phyloP scores from a whole-genome alignment of 306 rosid species.

The Prunus davidiana region DNA sequence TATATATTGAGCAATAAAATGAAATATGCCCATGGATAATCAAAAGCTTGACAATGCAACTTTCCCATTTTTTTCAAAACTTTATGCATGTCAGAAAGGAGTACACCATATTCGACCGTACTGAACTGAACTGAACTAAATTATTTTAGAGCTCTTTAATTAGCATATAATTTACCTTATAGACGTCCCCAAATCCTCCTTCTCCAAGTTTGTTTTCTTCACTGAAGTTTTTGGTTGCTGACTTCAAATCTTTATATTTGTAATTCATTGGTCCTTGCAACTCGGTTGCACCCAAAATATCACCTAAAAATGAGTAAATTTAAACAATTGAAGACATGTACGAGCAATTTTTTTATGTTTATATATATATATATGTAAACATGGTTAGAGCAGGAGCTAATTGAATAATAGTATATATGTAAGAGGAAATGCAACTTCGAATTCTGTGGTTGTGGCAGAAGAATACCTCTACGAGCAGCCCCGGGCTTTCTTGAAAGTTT shows the following conservation, averaged over 20 bases:
- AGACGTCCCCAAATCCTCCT: conserved; percentile 75
- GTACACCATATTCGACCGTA: not conserved
- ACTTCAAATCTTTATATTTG: conserved; percentile 52
- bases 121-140: not conserved
- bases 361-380: too few relatives aligned
- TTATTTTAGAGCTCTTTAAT: not conserved
- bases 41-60: too few relatives aligned
- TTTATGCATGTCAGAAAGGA: not conserved
- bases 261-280: conserved; percentile 57
- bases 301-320: conserved; percentile 30
- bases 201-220: conserved; percentile 64
- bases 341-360: too few relatives aligned
- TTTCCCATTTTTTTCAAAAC: too few relatives aligned
- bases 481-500: conserved; percentile 32
- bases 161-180: conserved; percentile 48
- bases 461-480: conserved; percentile 42
- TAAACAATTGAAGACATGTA: too few relatives aligned
- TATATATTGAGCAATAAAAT: too few relatives aligned
- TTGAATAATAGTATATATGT: too few relatives aligned
- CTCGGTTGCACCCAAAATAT: conserved; percentile 62
- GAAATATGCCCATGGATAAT: too few relatives aligned
- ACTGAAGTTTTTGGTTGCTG: conserved; percentile 55
- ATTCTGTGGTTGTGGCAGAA: not conserved
- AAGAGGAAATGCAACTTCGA: not conserved
- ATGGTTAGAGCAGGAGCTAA: too few relatives aligned